Evolutionary conservation across 176 grass and related monocot genomes (phyloP), one percentile per base, ranked within the genome.

Genomic region (Musa beccarii): DNA sequence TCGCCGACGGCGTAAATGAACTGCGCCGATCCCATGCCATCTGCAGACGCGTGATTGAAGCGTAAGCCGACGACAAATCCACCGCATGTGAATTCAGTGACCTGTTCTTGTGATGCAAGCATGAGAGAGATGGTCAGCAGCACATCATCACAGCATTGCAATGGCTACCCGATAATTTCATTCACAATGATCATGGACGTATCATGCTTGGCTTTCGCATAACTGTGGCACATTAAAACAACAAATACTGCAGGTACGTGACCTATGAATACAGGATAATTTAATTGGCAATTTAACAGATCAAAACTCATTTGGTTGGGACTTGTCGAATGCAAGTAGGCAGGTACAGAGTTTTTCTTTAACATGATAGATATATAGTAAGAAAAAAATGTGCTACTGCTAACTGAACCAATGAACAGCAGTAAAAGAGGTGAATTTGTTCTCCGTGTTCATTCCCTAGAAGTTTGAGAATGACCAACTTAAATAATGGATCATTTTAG

Each of bases 11-110:
- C 66, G 9, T 25, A 15, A 13, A 80, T 56, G 50, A 80, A n/a
- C 63, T 72, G 78, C 6, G 66, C 69, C 1, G 67, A 63, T 9
- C 78, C 78, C 1, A 80, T 13, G 54, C 78, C 78, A 43, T 80
- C 78, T 0, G 50, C 34, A 19, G 50, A 67, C 51, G 69, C 69
- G 16, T 80, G 78, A 52, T 69, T 80, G 28, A 55, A 59, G 2
- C 78, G 25, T n/a, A 81, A 17, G 2, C 79, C 79, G 24, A 81
- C 34, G 20, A 73, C 68, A 22, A 81, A 82, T 22, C 79, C 79
- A 16, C 71, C 71, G 20, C 79, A 82, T 43, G 25, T 68, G 71
- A 82, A 82, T 72, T 82, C n/a, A 15, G 79, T 82, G 11, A 82
- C 69, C 79, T 82, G 56, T 54, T 12, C 14, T 82, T 64, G 43